These are phyloP conservation scores for Ophiostoma perfectum DNA, from an alignment of 2,329 filamentous ascomycete genomes.

Conservation along the genomic window DNA sequence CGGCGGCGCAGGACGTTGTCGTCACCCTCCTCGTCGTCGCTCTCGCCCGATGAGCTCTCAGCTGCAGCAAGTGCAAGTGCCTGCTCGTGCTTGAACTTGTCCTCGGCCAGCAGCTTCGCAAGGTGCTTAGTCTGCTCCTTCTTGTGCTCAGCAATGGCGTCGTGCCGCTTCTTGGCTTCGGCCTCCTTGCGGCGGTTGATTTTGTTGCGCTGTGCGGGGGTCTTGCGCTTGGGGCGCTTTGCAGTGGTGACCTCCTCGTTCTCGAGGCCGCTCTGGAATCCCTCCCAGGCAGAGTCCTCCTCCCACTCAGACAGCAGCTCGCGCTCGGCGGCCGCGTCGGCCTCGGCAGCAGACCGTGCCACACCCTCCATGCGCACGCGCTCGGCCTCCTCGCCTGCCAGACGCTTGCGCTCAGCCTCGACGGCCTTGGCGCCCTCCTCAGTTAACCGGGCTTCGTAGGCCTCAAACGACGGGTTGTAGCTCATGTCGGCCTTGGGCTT, in stretches of 20 bases:
- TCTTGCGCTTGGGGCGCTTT: constrained; percentile 81
- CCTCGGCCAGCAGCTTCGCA: constrained; percentile 65
- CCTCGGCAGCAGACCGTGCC: constrained; percentile 63
- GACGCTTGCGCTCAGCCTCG: constrained; percentile 68
- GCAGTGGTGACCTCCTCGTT: constrained; percentile 48
- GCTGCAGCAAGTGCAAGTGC: constrained; percentile 44
- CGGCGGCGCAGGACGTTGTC: constrained; percentile 62
- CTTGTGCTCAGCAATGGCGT: constrained; percentile 66
- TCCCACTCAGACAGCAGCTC: constrained; percentile 66
- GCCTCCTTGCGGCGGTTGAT: constrained; percentile 84
- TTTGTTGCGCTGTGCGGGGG: constrained; percentile 77
- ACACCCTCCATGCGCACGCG: constrained; percentile 62
- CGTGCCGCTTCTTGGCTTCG: constrained; percentile 69
- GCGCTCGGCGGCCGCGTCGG: constrained; percentile 65
- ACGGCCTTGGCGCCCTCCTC: constrained; percentile 74
- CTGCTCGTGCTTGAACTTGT: constrained; percentile 54
- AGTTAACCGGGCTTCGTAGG: constrained; percentile 73
- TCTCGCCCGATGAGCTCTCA: constrained; percentile 39
- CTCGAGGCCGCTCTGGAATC: constrained; percentile 75
- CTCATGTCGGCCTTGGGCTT: constrained; percentile 78
- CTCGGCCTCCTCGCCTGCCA: constrained; percentile 62
- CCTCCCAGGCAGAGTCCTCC: constrained; percentile 88
- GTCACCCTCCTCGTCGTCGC: constrained; percentile 55
- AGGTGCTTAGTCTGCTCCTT: constrained; percentile 66
- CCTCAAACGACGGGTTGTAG: constrained; percentile 85